These are phyloP conservation scores for Penicillium sp. DNA, from an alignment of 2,329 filamentous ascomycete genomes.

Conservation along the genomic window DNA sequence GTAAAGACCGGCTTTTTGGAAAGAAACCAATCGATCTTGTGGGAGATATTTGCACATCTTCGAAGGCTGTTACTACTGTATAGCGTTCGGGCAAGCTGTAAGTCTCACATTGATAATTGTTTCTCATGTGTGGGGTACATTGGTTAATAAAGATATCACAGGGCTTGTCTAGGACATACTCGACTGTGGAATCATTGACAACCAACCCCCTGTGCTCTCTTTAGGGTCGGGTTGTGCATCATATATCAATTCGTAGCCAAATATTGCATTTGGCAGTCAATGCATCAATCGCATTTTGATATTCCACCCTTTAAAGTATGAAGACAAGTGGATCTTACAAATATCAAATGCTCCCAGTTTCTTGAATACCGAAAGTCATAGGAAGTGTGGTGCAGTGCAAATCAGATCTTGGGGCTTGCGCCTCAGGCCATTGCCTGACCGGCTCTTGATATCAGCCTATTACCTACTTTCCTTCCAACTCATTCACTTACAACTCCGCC, in stretches of 20 bases:
- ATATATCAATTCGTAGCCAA: background rate
- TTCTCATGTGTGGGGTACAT: background rate
- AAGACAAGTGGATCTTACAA: conserved; percentile 1
- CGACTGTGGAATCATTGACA: background rate
- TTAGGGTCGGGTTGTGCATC: background rate
- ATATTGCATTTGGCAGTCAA: background rate
- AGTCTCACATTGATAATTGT: background rate
- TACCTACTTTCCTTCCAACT: background rate
- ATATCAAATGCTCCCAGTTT: background rate
- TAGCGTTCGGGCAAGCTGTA: background rate
- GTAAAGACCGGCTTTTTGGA: background rate
- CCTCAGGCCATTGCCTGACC: background rate
- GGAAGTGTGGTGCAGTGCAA: background rate
- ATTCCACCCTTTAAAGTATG: conserved; percentile 1
- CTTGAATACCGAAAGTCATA: background rate
- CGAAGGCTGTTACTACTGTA: background rate
- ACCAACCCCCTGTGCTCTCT: background rate
- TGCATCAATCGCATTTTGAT: background rate
- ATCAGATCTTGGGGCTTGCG: background rate
- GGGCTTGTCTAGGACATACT: conserved; percentile 1
- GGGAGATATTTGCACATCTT: background rate
- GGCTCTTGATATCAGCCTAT: background rate
- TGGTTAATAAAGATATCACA: background rate
- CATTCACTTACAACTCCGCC: background rate
- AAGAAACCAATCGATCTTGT: background rate